Evolutionary conservation across 2,329 filamentous ascomycete species (phyloP).

Genomic region (Huntiella abstrusa): DNA sequence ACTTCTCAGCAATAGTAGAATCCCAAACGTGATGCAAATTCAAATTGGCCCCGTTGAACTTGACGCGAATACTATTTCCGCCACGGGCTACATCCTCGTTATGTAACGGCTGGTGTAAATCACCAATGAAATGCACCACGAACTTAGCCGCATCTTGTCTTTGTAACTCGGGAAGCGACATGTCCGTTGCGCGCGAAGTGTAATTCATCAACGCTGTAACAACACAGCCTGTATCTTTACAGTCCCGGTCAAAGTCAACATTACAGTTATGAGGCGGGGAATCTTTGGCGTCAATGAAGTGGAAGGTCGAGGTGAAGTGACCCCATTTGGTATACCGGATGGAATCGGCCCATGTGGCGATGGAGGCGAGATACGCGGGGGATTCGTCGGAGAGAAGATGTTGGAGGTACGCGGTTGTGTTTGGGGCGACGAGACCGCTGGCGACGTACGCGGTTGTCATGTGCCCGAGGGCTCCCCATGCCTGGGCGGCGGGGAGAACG

Average conservation of each 20-base stretch:
- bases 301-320: conserved; percentile 40
- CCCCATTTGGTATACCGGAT: conserved; percentile 46
- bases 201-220: conserved; percentile 42
- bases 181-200: conserved; percentile 34
- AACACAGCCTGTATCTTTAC: conserved; percentile 41
- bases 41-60: conserved; percentile 34
- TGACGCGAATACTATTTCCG: conserved; percentile 49
- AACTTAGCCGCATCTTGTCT: conserved; percentile 45
- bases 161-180: conserved; percentile 24
- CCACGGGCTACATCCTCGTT: conserved; percentile 44
- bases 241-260: conserved; percentile 41
- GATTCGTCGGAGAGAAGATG: conserved; percentile 34
- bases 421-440: conserved; percentile 36
- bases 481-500: conserved; percentile 19
- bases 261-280: conserved; percentile 36
- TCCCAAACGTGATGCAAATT: conserved; percentile 64
- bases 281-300: conserved; percentile 53
- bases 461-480: conserved; percentile 39
- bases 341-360: conserved; percentile 50
- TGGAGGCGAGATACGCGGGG: conserved; percentile 38
- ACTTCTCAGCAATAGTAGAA: conserved; percentile 45
- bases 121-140: conserved; percentile 48
- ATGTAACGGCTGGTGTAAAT: conserved; percentile 52
- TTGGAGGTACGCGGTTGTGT: conserved; percentile 38
- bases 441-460: conserved; percentile 47